These are phyloP conservation scores for Sphaceloma murrayae DNA, from an alignment of 2,329 filamentous ascomycete genomes.

Conservation along the genomic window DNA sequence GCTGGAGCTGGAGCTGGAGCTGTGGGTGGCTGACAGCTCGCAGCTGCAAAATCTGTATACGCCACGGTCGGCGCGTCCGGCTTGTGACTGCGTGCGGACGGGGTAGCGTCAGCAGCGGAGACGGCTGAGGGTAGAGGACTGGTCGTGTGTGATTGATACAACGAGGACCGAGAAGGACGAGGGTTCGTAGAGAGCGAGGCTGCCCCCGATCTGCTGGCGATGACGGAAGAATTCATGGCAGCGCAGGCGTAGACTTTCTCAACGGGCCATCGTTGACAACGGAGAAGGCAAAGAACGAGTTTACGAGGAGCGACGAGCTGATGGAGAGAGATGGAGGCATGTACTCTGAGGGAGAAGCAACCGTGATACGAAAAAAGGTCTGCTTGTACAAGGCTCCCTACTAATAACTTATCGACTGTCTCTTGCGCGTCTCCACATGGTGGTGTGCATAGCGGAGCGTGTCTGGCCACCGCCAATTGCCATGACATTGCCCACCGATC, in stretches of 20 bases:
- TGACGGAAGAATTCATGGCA: slow-evolving; percentile 14
- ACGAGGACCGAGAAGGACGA: too few relatives aligned
- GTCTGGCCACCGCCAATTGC: slow-evolving; percentile 1
- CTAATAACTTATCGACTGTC: slow-evolving; percentile 1
- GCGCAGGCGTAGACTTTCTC: not conserved
- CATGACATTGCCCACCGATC: not conserved
- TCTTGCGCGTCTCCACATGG: not conserved
- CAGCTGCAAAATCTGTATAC: slow-evolving; percentile 11
- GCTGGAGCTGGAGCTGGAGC: slow-evolving; percentile 4
- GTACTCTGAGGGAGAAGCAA: too few relatives aligned
- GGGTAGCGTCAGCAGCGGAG: slow-evolving; percentile 7
- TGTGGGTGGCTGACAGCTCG: slow-evolving; percentile 10
- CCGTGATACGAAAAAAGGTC: not conserved
- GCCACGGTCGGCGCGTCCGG: slow-evolving; percentile 12
- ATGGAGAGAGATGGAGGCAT: too few relatives aligned
- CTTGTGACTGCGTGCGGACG: not conserved
- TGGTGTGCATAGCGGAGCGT: not conserved
- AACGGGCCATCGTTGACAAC: not conserved
- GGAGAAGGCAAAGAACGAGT: not conserved
- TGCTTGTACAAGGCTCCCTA: slow-evolving; percentile 9
- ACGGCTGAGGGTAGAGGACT: too few relatives aligned
- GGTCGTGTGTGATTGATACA: too few relatives aligned
- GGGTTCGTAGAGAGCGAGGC: too few relatives aligned
- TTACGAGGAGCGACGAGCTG: not conserved
- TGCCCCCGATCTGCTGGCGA: slow-evolving; percentile 5